A percentile compares a stretch with the other conserved stretches of the same genome.
Conservation (phyloP, 306 rosid species). For the Fragaria nilgerrensis region DNA sequence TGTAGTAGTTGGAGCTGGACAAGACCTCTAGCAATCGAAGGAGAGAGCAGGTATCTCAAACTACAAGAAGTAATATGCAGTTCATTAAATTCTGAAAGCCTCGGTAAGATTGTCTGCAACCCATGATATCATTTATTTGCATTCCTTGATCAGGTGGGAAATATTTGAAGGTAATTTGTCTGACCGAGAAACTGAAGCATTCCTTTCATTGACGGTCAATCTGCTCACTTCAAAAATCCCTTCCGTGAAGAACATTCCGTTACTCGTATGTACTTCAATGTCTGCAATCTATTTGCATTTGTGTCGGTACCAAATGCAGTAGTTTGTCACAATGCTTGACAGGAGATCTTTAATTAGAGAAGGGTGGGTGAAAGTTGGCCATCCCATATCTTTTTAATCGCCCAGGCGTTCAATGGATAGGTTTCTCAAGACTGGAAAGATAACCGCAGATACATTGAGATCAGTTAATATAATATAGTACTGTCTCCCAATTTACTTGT, state of each 20-base stretch:
- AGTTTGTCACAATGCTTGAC: neutral
- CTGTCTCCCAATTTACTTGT: no score
- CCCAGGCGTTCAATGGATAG: neutral
- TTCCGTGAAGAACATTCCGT: no score
- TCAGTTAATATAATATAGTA: neutral
- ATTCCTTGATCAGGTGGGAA: neutral
- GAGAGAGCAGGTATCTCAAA: neutral
- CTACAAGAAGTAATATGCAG: neutral
- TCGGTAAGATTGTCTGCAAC: neutral
- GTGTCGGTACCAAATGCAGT: neutral
- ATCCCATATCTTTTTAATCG: neutral
- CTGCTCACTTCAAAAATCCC: no score
- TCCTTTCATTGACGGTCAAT: no score
- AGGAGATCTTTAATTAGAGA: neutral
- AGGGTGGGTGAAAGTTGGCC: neutral
- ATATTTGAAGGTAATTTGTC: no score
- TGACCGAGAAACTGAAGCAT: no score
- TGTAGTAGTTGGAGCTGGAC: neutral
- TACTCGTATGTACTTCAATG: no score
- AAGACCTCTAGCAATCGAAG: neutral
- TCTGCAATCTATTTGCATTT: no score
- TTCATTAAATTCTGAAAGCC: slow-evolving; percentile 11
- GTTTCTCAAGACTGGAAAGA: neutral
- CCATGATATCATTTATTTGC: neutral
- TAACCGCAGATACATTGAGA: neutral